phyloP scores from a whole-genome alignment of 78 protist species.

The Polysphondylium violaceum region DNA sequence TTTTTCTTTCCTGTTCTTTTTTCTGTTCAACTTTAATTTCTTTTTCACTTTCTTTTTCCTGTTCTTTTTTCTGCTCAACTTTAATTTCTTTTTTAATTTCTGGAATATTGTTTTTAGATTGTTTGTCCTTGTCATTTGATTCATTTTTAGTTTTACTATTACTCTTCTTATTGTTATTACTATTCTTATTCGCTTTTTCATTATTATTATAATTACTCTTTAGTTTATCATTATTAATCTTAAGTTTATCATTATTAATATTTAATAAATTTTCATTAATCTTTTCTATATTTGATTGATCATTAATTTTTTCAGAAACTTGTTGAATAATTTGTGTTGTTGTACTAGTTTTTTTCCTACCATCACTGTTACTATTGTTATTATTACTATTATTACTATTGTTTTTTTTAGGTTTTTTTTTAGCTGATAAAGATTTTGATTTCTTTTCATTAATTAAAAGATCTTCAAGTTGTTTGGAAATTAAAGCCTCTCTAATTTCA shows the following conservation, averaged over 20 bases:
- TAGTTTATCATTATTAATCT: not conserved
- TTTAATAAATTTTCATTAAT: slow-evolving; percentile 20
- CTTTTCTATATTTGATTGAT: not conserved
- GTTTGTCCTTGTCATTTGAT: not conserved
- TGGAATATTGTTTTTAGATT: not conserved
- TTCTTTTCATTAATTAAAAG: slow-evolving; percentile 14
- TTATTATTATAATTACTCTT: not conserved
- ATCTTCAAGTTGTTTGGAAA: slow-evolving; percentile 12
- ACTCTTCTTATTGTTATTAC: not conserved
- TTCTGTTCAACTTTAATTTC: not conserved
- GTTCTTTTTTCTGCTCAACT: not conserved
- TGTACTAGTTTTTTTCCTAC: not conserved
- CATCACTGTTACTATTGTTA: not conserved
- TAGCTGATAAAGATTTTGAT: slow-evolving; percentile 6
- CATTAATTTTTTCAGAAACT: not conserved
- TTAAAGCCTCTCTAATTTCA: slow-evolving; percentile 14
- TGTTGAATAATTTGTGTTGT: slow-evolving; percentile 15
- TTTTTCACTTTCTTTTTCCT: not conserved
- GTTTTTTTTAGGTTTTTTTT: not conserved
- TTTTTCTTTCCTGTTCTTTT: not conserved
- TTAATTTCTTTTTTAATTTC: not conserved
- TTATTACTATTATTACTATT: not conserved
- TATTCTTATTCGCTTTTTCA: not conserved
- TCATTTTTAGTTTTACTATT: not conserved
- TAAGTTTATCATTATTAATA: not conserved